Percentiles rank a stretch among this genome's conserved stretches.
phyloP scores from a whole-genome alignment of 164 flowering plant genomes.

The Tetracentron sinense region DNA sequence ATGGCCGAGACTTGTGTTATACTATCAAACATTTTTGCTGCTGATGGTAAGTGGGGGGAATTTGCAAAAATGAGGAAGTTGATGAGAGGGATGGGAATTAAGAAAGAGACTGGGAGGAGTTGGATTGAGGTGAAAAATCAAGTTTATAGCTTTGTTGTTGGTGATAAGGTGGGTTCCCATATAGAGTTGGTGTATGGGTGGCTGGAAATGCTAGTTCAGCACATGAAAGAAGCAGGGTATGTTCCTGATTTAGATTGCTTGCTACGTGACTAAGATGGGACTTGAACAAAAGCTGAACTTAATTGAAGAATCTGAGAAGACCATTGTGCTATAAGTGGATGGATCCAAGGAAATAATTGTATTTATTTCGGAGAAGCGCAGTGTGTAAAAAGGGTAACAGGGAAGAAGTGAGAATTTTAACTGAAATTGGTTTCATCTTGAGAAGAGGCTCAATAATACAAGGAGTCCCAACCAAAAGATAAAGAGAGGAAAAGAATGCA shows the following conservation, averaged over 20 bases:
- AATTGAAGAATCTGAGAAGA: neutral
- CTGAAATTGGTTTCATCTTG: too few relatives aligned
- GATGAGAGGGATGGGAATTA: neutral
- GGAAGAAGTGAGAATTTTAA: too few relatives aligned
- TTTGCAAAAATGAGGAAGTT: slow-evolving; percentile 1
- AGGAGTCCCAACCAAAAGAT: too few relatives aligned
- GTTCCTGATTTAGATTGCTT: neutral
- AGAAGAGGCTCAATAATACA: too few relatives aligned
- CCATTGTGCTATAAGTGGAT: too few relatives aligned
- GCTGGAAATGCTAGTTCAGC: neutral
- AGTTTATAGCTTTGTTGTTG: neutral
- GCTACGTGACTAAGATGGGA: neutral
- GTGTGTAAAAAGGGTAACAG: too few relatives aligned
- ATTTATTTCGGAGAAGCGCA: too few relatives aligned
- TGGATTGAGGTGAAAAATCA: slow-evolving; percentile 3
- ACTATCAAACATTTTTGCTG: neutral
- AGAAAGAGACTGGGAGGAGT: slow-evolving; percentile 3
- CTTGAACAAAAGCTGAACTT: neutral
- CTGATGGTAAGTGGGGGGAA: slow-evolving; percentile 2
- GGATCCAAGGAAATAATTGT: too few relatives aligned
- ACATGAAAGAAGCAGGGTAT: neutral
- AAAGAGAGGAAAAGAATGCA: too few relatives aligned
- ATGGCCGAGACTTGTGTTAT: neutral
- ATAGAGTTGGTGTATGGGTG: neutral
- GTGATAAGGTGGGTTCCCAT: neutral